Evolutionary conservation across 257 asterid genomes (phyloP).

Genomic region (Solanum neorickii): DNA sequence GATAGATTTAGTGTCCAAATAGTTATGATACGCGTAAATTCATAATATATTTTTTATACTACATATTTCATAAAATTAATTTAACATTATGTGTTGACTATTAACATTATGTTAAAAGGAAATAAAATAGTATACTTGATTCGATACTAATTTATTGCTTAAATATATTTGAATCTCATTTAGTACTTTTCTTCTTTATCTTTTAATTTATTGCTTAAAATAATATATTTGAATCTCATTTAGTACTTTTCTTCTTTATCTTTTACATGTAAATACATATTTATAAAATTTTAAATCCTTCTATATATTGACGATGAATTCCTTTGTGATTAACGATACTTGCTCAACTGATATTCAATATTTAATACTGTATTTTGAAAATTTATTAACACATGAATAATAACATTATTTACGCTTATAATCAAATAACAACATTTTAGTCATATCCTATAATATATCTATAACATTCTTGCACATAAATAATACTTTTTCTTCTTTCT

Average conservation of each 20-base stretch:
- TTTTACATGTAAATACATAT: neutral
- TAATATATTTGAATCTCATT: neutral
- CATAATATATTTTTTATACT: neutral
- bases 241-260: neutral
- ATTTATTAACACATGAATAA: neutral
- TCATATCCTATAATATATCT: neutral
- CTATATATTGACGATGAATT: too few relatives aligned
- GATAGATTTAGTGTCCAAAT: neutral
- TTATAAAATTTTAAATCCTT: neutral
- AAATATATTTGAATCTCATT: neutral
- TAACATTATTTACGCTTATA: neutral
- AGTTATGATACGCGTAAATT: neutral
- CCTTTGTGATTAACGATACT: neutral
- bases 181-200: neutral
- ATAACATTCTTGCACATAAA: too few relatives aligned
- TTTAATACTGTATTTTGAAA: neutral
- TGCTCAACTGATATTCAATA: neutral
- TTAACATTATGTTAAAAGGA: too few relatives aligned
- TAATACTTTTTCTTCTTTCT: neutral
- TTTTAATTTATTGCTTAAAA: neutral
- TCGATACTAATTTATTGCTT: neutral
- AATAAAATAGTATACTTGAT: neutral
- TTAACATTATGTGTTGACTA: too few relatives aligned
- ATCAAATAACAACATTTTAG: neutral
- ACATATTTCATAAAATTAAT: neutral